Conservation (phyloP, 2,329 filamentous ascomycete species). For the Diaporthe sp. region DNA sequence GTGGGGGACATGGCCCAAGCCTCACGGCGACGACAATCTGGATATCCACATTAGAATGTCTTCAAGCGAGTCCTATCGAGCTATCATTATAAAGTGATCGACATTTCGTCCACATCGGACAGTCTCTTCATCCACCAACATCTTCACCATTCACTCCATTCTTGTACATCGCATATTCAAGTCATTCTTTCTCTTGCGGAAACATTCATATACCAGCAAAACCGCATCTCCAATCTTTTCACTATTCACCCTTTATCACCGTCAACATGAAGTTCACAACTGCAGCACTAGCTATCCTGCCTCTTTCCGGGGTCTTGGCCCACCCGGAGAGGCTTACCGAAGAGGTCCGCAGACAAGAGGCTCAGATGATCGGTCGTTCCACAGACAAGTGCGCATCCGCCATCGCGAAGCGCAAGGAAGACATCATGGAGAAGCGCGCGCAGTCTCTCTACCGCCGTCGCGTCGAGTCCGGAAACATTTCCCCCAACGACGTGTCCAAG, state of each 20-base stretch:
- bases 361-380: slow-evolving; percentile 14
- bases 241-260: background rate
- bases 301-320: slow-evolving; percentile 1
- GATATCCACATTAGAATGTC: background rate
- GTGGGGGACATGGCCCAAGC: background rate
- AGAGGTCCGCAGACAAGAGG: slow-evolving; percentile 20
- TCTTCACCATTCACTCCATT: background rate
- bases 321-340: background rate
- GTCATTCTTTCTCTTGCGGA: background rate
- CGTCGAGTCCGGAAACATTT: slow-evolving; percentile 25
- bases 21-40: background rate
- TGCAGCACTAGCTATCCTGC: slow-evolving; percentile 4
- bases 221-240: background rate
- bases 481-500: slow-evolving; percentile 16
- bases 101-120: background rate
- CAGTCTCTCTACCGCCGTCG: slow-evolving; percentile 25
- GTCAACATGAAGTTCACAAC: slow-evolving; percentile 16
- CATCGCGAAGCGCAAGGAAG: slow-evolving; percentile 23
- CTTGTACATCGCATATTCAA: slow-evolving; percentile 2
- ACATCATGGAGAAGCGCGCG: slow-evolving; percentile 21
- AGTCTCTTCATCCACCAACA: background rate
- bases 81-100: background rate
- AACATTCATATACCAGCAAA: background rate
- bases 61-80: background rate
- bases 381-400: slow-evolving; percentile 26